Base-by-base conservation (phyloP, 306 rosid species). In the cucumber (Cucumis sativus) region DNA sequence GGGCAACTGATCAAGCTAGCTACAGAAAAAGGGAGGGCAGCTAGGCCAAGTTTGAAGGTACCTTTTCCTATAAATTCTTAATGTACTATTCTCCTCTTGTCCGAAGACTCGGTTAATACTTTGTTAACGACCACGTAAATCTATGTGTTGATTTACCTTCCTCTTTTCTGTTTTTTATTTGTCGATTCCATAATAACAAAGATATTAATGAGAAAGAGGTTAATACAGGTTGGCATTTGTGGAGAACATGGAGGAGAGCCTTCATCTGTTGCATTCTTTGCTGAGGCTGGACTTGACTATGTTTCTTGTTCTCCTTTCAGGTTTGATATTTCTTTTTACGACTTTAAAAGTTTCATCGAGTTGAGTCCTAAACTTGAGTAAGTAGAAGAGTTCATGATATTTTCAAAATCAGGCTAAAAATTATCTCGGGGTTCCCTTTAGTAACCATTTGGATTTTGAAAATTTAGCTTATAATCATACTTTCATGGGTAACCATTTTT, bases 161-260 rank as follows among this genome's bases (percentile, higher is more conserved):
- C 4, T 33, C 4, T 4, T 33, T 4, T 33, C 37, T 33, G 37
- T 33, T 33, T 33, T 33, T 33, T 33, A 4, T 33, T 33, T 33
- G 37, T 33, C 5, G 37, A 33, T 33, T 33, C 37, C 37, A 33
- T 33, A 2, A 4, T 33, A 33, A 33, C 4, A 33, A 2, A 33
- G 18, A 52, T 67, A 21, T 57, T 73, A 64, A 77, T 75, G 74
- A 16, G 17, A 75, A 41, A 54, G 58, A 37, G 76, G 20, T 78
- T 10, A 57, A 43, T 66, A 79, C 88, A 95, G 99, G 86, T 95
- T 84, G 99, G 99, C 85, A 89, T 95, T 80, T 95, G 99, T 80
- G 99, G 99, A 49, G 99, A 95, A 84, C 99, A 95, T 84, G 99
- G 99, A 17, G 99, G 97, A 80, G 99, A 95, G 58, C 97, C 97